phyloP scores from a whole-genome alignment of 1,284 basidiomycete species.

The Erythrobasidium hasegawianum region DNA sequence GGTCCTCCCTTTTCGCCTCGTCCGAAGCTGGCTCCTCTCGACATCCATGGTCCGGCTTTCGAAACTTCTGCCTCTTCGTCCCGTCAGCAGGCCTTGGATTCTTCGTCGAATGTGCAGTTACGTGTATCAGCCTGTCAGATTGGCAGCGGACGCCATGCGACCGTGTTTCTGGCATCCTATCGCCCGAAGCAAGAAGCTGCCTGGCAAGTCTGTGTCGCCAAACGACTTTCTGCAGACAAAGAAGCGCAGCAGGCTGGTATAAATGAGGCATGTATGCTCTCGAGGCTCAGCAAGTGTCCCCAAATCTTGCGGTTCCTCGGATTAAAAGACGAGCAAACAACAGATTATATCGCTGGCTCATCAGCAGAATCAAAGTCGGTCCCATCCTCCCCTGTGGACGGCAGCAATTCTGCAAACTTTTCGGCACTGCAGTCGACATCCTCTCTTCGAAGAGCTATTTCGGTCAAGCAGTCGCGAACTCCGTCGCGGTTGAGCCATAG shows the following conservation, averaged over 20 bases:
- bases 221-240: slow-evolving; percentile 51
- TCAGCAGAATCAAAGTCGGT: slow-evolving; percentile 6
- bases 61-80: not conserved
- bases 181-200: slow-evolving; percentile 34
- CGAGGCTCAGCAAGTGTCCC: slow-evolving; percentile 44
- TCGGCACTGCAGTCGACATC: not conserved
- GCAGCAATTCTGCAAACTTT: slow-evolving; percentile 3
- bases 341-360: not conserved
- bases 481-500: slow-evolving; percentile 4
- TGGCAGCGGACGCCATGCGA: slow-evolving; percentile 53
- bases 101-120: slow-evolving; percentile 42
- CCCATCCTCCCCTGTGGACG: slow-evolving; percentile 1
- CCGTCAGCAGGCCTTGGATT: not conserved
- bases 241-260: slow-evolving; percentile 53
- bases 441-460: slow-evolving; percentile 10
- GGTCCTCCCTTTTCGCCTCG: not conserved
- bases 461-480: slow-evolving; percentile 13
- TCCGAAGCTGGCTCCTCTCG: not conserved
- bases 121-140: slow-evolving; percentile 47
- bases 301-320: slow-evolving; percentile 7
- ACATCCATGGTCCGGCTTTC: not conserved
- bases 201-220: slow-evolving; percentile 53
- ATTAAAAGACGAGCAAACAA: slow-evolving; percentile 33
- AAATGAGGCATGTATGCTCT: slow-evolving; percentile 53
- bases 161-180: slow-evolving; percentile 52